A percentile compares a stretch with the other conserved stretches of the same genome.
Evolutionary conservation across 2,329 filamentous ascomycete species (phyloP).

Genomic region (Xylaria sp.): DNA sequence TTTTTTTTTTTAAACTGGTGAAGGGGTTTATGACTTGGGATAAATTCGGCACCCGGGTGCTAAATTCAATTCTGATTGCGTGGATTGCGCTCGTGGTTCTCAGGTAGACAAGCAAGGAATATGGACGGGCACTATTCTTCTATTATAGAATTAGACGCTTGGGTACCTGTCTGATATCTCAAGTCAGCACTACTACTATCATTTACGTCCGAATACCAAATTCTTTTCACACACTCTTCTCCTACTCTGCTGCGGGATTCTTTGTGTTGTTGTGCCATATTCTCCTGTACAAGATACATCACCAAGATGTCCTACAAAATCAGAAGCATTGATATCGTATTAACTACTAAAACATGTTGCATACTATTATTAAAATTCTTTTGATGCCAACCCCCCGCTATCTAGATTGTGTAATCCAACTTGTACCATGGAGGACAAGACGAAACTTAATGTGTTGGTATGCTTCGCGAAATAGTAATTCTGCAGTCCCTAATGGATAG

Average conservation of each 20-base stretch:
- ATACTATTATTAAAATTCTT: no score
- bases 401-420: no score
- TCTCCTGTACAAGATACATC: no score
- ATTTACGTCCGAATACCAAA: slow-evolving; percentile 29
- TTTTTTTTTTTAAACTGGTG: slow-evolving; percentile 23
- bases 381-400: no score
- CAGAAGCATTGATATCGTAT: no score
- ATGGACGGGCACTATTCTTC: background rate
- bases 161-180: slow-evolving; percentile 38
- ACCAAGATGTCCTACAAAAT: no score
- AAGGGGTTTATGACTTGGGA: slow-evolving; percentile 35
- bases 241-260: background rate
- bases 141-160: slow-evolving; percentile 32
- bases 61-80: slow-evolving; percentile 13
- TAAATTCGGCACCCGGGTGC: slow-evolving; percentile 30
- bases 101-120: slow-evolving; percentile 33
- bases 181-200: slow-evolving; percentile 39
- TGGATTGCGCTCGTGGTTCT: slow-evolving; percentile 13
- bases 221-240: background rate
- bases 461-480: no score
- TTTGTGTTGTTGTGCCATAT: no score
- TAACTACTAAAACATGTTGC: no score
- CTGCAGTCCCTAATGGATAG: no score
- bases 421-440: no score
- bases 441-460: no score